A percentile compares a stretch with the other conserved stretches of the same genome.
Conservation (phyloP, 2,329 filamentous ascomycete species). For the Periconia sp. region DNA sequence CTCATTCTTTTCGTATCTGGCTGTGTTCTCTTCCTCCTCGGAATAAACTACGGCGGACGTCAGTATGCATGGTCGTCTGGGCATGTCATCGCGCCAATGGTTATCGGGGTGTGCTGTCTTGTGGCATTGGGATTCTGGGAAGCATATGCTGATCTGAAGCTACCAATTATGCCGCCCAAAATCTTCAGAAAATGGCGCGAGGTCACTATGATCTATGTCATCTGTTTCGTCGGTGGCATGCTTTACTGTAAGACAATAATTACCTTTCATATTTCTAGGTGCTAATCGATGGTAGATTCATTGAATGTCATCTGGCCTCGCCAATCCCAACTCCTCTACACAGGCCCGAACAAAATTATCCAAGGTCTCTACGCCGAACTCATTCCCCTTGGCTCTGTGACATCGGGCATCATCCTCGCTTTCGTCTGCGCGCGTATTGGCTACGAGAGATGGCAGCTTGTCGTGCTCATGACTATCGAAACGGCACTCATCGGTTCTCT, state of each 20-base stretch:
- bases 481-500: slow-evolving; percentile 12
- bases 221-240: slow-evolving; percentile 13
- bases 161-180: slow-evolving; percentile 13
- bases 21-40: slow-evolving; percentile 15
- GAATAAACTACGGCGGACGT: slow-evolving; percentile 47
- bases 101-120: slow-evolving; percentile 57
- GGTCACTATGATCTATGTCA: slow-evolving; percentile 14
- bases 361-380: slow-evolving; percentile 13
- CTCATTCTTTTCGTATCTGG: slow-evolving; percentile 53
- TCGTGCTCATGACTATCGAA: slow-evolving; percentile 10
- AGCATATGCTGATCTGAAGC: slow-evolving; percentile 8
- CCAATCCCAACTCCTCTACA: slow-evolving; percentile 12
- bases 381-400: slow-evolving; percentile 12
- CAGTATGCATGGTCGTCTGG: slow-evolving; percentile 61
- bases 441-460: slow-evolving; percentile 11
- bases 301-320: slow-evolving; percentile 13
- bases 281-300: slow-evolving; percentile 5
- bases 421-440: slow-evolving; percentile 11
- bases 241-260: slow-evolving; percentile 12
- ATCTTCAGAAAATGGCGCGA: slow-evolving; percentile 16
- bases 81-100: slow-evolving; percentile 58
- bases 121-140: slow-evolving; percentile 51
- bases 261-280: not conserved
- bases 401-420: slow-evolving; percentile 5
- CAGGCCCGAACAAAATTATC: slow-evolving; percentile 10